phyloP scores from a whole-genome alignment of 2,329 filamentous ascomycete species.

The Sordariomycetes sp. region DNA sequence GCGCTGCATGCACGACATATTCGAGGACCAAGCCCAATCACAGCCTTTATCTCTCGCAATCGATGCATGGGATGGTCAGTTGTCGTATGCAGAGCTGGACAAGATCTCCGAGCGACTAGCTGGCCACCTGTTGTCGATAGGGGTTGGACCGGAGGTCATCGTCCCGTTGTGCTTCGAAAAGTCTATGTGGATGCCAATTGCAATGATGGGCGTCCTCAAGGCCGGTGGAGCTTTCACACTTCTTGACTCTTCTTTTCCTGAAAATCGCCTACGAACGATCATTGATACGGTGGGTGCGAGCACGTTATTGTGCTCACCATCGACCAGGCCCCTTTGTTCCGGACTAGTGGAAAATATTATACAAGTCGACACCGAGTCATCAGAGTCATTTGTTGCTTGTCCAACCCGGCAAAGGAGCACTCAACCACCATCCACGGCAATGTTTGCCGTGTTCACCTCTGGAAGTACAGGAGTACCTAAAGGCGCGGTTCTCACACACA shows the following conservation, averaged over 20 bases:
- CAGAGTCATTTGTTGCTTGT: too few relatives aligned
- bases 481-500: slow-evolving; percentile 7
- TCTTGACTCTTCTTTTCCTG: slow-evolving; percentile 3
- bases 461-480: slow-evolving; percentile 42
- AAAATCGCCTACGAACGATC: slow-evolving; percentile 1
- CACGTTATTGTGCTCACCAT: slow-evolving; percentile 10
- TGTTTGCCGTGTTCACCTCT: slow-evolving; percentile 39
- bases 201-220: slow-evolving; percentile 19
- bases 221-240: slow-evolving; percentile 17
- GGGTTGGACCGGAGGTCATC: slow-evolving; percentile 12
- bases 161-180: slow-evolving; percentile 19
- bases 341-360: neutral
- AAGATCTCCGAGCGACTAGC: slow-evolving; percentile 30
- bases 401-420: too few relatives aligned
- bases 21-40: slow-evolving; percentile 25
- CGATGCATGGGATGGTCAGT: slow-evolving; percentile 37
- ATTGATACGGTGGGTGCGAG: slow-evolving; percentile 1
- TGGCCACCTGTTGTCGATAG: too few relatives aligned
- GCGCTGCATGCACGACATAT: too few relatives aligned
- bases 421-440: slow-evolving; percentile 1
- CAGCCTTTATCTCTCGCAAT: slow-evolving; percentile 30
- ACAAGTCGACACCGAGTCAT: too few relatives aligned
- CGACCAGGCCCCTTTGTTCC: neutral
- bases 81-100: slow-evolving; percentile 36
- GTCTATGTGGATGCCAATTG: slow-evolving; percentile 14